These are phyloP conservation scores for Tylopilus sp. DNA, from an alignment of 1,284 basidiomycete species.

Conservation along the genomic window DNA sequence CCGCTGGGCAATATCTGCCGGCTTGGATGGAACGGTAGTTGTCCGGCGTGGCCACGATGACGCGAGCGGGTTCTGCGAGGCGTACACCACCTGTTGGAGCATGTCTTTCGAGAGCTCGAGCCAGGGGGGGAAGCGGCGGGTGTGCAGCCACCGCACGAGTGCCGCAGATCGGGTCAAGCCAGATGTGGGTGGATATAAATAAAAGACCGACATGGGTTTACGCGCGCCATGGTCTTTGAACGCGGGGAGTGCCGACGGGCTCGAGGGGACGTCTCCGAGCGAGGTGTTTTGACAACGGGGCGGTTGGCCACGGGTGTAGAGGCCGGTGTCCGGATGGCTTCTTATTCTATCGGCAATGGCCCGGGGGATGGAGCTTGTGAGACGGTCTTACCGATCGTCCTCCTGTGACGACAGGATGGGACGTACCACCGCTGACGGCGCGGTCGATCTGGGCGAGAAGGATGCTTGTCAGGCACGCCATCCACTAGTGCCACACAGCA, in stretches of 20 bases:
- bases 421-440: too few species aligned
- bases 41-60: slow-evolving; percentile 69
- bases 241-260: slow-evolving; percentile 72
- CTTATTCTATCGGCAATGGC: too few species aligned
- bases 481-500: too few species aligned
- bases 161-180: slow-evolving; percentile 28
- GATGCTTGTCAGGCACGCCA: too few species aligned
- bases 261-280: too few species aligned
- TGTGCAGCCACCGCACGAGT: slow-evolving; percentile 65
- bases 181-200: slow-evolving; percentile 24
- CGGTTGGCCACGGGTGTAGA: too few species aligned
- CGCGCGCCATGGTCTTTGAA: slow-evolving; percentile 77
- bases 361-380: too few species aligned
- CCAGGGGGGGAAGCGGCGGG: slow-evolving; percentile 76
- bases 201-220: slow-evolving; percentile 52
- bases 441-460: too few species aligned
- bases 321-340: too few species aligned
- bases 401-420: too few species aligned
- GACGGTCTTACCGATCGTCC: too few species aligned
- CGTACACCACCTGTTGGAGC: slow-evolving; percentile 87
- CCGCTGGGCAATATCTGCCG: slow-evolving; percentile 71
- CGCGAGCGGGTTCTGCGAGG: slow-evolving; percentile 75
- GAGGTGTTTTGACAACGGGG: too few species aligned
- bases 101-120: slow-evolving; percentile 79
- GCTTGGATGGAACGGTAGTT: slow-evolving; percentile 56